phyloP scores from a whole-genome alignment of 139 green algal genomes.

The Tetraselmis striata region DNA sequence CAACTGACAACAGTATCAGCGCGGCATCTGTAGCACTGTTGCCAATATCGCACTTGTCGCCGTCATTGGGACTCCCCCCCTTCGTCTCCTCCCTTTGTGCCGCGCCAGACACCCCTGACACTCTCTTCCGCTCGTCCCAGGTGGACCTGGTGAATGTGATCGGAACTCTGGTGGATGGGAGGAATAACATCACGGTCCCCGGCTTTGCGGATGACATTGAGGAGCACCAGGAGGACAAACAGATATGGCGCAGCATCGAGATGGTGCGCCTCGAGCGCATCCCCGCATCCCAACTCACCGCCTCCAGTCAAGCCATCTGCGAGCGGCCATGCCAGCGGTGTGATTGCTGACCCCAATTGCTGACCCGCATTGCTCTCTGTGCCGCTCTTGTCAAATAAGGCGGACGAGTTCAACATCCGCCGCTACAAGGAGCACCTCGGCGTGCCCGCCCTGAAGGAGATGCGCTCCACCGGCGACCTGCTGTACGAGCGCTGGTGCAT shows the following conservation, averaged over 20 bases:
- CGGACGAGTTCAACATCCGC: constrained; percentile 7
- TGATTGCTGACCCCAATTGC: too few relatives aligned
- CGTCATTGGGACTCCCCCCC: too few relatives aligned
- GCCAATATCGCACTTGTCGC: too few relatives aligned
- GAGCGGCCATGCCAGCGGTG: too few relatives aligned
- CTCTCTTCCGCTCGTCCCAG: not conserved
- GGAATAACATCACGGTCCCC: constrained; percentile 33
- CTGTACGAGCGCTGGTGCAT: constrained; percentile 79
- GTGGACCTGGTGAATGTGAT: constrained; percentile 23
- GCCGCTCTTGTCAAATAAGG: too few relatives aligned
- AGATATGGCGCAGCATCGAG: not conserved
- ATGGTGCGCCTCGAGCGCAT: too few relatives aligned
- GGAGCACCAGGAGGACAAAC: not conserved
- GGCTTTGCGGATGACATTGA: not conserved
- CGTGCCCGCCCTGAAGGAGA: constrained; percentile 52
- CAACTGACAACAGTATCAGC: too few relatives aligned
- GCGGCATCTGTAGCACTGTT: too few relatives aligned
- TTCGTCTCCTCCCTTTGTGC: not conserved
- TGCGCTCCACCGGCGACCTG: constrained; percentile 56
- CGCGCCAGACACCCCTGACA: too few relatives aligned
- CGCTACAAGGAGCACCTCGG: constrained; percentile 57
- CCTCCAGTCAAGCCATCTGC: too few relatives aligned
- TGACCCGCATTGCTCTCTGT: too few relatives aligned
- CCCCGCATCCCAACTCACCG: too few relatives aligned
- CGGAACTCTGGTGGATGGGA: constrained; percentile 46